Evolutionary conservation across 805 yeast species (phyloP), one percentile per base, ranked within the genome.

Genomic region (Yueomyces sinensis): DNA sequence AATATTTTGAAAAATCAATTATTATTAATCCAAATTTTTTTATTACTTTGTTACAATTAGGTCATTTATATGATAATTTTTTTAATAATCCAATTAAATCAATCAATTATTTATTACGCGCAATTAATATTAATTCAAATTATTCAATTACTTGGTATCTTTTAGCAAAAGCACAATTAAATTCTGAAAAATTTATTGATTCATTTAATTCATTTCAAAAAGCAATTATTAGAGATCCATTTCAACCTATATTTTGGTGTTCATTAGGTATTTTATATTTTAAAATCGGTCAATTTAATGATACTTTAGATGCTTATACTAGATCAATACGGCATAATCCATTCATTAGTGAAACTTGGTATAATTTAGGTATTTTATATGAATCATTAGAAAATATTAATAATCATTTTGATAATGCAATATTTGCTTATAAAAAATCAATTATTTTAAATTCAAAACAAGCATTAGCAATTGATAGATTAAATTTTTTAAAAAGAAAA

Each of bases 381-480:
- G 98, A 91, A 61, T 84, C 96, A 24, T n/a, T n/a, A n/a, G n/a
- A n/a, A n/a, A n/a, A n/a, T n/a, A 91, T 98, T 63, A 89, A 87
- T 61, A 87, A 89, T 61, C 98, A 91, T 61, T 71, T 86, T 39
- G 72, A 77, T 40, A 98, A 91, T 56, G 98, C 98, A 1, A 64
- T 91, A 43, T 97, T 91, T 59, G 98, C 98, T 2, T 91, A 91
- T 55, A 82, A 82, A 50, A 89, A 94, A 43, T 97, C 98, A 4
- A 94, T 94, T 27, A 75, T 94, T 34, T 72, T 91, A 45, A 97
- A 91, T 53, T 96, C 97, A 30, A 80, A 74, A 43, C 87, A 91
- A 54, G 83, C 89, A 33, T 96, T 86, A 58, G 91, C 91, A 50
- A 86, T 84, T 62, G 87, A 87, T 32, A 74, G 98, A 46, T 70